Evolutionary conservation across 768 basidiomycete genomes (phyloP), one percentile per base, ranked within the genome.

Genomic region (Leucocoprinus birnbaumii): DNA sequence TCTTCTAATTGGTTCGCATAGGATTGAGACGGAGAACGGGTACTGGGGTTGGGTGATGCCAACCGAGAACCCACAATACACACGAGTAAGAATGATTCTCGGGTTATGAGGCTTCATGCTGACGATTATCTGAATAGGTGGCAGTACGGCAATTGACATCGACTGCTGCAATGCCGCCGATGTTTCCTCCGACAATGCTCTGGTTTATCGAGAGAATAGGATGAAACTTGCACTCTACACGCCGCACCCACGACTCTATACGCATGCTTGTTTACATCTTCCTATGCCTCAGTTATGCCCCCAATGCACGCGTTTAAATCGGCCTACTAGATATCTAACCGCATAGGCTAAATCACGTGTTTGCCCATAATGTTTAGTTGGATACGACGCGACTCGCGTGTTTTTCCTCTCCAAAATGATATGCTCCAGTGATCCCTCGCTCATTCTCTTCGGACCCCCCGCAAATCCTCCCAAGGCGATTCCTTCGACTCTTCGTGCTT

Each of bases 41-140:
- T 55, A 55, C 43, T 55, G 54, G 54, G 54, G 54, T 0, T 55
- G 54, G 54, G 47, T 35, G 7, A 49, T 55, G 54, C 54, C 54
- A 1, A 42, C 54, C n/a, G 48, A 48, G n/a, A 16, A 34, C 5
- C 54, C 54, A 11, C 48, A 43, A 19, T 55, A 55, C 4, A 55
- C 54, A 2, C 47, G 25, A 3, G 53, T 48, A 22, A 47, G 53
- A 42, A 2, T 3, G 13, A 9, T 9, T 24, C 10, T 16, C 43
- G 7, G 18, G 37, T 31, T 11, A 8, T 16, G 34, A 19, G 7
- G 6, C n/a, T 18, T 48, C 6, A 40, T 14, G n/a, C 37, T 48
- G 3, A 34, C 13, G 16, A 46, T 4, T 2, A 22, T 50, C 3
- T 11, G 1, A 10, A 9, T 27, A 55, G 54, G 47, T 55, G 2